These are phyloP conservation scores for Sclerotinia nivalis DNA, from an alignment of 2,329 filamentous ascomycete species.

Conservation along the genomic window DNA sequence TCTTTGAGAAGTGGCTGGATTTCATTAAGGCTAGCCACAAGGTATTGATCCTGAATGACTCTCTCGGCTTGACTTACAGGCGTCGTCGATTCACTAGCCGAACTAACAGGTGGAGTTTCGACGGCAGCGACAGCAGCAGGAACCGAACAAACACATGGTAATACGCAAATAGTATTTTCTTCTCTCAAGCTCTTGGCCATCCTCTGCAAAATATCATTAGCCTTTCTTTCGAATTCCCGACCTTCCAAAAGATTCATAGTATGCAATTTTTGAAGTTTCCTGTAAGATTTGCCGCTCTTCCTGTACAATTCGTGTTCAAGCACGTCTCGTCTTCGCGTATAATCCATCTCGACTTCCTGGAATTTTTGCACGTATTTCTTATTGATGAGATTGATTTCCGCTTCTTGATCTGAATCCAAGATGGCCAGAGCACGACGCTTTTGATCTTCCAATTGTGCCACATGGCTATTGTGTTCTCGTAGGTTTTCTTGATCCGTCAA, in stretches of 20 bases:
- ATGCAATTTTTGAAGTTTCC: neutral
- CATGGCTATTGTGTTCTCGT: neutral
- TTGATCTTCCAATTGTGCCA: neutral
- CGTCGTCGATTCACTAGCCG: neutral
- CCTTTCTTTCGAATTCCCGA: neutral
- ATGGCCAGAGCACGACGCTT: neutral
- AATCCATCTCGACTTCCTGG: neutral
- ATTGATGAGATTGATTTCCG: neutral
- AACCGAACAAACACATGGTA: neutral
- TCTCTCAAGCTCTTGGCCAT: neutral
- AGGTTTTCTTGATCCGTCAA: neutral
- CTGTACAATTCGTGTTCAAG: neutral
- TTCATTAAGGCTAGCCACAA: neutral
- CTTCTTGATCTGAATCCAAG: neutral
- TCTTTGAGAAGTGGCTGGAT: neutral
- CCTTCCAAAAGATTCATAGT: neutral
- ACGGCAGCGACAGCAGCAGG: neutral
- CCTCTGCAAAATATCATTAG: neutral
- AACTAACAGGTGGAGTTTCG: neutral
- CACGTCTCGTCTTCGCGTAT: neutral
- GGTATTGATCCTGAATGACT: neutral
- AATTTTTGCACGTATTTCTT: neutral
- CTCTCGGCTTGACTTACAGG: neutral
- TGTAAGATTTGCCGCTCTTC: neutral
- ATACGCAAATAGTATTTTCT: neutral